Evolutionary conservation across 139 green algal species (phyloP).

Genomic region (Coelastrella sp.): DNA sequence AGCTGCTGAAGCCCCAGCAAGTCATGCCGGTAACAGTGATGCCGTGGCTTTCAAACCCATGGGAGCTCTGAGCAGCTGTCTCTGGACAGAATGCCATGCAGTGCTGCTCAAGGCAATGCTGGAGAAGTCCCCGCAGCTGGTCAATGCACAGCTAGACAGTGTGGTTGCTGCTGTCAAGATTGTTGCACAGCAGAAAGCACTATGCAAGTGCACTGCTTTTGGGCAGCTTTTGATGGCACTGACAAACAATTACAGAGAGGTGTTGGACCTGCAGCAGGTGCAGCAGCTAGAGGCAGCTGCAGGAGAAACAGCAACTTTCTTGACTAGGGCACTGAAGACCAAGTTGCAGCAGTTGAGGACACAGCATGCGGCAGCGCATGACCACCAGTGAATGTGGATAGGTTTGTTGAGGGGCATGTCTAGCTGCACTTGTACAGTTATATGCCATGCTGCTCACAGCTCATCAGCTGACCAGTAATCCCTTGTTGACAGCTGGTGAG

Average conservation of each 20-base stretch:
- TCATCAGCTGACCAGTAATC: no score
- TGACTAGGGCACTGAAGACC: not conserved
- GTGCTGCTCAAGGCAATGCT: not conserved
- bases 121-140: not conserved
- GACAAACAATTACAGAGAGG: not conserved
- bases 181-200: not conserved
- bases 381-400: no score
- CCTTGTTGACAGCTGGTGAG: no score
- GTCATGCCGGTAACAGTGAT: not conserved
- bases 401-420: no score
- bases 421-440: no score
- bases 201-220: conserved; percentile 15
- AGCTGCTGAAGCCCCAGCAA: not conserved
- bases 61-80: not conserved
- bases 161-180: not conserved
- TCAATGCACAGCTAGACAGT: not conserved
- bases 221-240: conserved; percentile 31
- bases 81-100: conserved; percentile 12
- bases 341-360: not conserved
- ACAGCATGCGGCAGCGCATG: not conserved
- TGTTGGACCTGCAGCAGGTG: not conserved
- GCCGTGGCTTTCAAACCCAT: not conserved
- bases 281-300: conserved; percentile 12
- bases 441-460: no score
- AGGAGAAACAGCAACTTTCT: not conserved